Evolutionary conservation across 2,329 filamentous ascomycete genomes (phyloP).

Genomic region (Lizonia empirigonia): DNA sequence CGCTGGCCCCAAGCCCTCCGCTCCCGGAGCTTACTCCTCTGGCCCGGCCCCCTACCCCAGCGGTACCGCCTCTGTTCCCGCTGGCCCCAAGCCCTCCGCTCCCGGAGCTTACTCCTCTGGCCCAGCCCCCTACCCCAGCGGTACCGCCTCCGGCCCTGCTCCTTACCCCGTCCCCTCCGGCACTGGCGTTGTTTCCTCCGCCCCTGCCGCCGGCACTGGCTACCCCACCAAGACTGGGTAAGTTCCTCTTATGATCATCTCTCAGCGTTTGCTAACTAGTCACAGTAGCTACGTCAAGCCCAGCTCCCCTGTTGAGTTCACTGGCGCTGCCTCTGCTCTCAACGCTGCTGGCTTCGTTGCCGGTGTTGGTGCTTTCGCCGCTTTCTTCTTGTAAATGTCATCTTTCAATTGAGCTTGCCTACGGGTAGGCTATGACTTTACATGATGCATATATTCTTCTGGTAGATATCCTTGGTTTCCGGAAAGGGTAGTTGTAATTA

Average conservation of each 20-base stretch:
- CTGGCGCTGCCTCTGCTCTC: conserved; percentile 45
- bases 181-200: conserved; percentile 22
- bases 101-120: conserved; percentile 22
- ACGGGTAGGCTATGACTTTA: conserved; percentile 48
- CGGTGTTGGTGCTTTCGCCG: conserved; percentile 50
- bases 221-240: conserved; percentile 41
- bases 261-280: conserved; percentile 16
- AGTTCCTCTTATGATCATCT: conserved; percentile 18
- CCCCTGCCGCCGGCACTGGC: conserved; percentile 34
- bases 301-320: conserved; percentile 43
- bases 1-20: conserved; percentile 20
- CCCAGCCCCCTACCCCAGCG: conserved; percentile 20
- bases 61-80: conserved; percentile 37
- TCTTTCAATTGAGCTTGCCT: conserved; percentile 39
- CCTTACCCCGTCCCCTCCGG: conserved; percentile 24
- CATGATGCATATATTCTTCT: conserved; percentile 41
- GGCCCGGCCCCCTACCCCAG: conserved; percentile 37
- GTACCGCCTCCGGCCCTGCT: conserved; percentile 26
- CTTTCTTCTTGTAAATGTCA: conserved; percentile 52
- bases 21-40: too few relatives aligned
- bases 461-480: conserved; percentile 34
- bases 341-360: conserved; percentile 48
- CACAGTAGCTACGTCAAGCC: conserved; percentile 38
- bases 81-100: conserved; percentile 21
- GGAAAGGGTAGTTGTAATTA: conserved; percentile 41